A percentile compares a stretch with the other conserved stretches of the same genome.
phyloP scores from a whole-genome alignment of 2,329 filamentous ascomycete genomes.

The Cladophialophora psammophila region DNA sequence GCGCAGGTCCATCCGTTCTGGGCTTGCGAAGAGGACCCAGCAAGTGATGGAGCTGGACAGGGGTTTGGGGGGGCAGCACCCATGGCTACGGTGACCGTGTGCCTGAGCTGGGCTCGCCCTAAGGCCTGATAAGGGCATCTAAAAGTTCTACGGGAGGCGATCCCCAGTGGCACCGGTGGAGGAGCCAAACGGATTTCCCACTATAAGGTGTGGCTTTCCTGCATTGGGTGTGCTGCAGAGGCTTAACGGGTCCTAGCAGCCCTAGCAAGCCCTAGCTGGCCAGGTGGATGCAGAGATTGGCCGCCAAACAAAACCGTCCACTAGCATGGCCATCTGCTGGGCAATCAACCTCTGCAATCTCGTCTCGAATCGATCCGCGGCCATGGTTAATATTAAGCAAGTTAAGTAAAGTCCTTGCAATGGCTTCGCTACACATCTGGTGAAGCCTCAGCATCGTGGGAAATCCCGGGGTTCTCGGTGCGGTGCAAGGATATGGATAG shows the following conservation, averaged over 20 bases:
- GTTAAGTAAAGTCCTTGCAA: background rate
- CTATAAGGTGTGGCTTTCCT: conserved; percentile 21
- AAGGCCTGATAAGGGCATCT: background rate
- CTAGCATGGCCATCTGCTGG: conserved; percentile 5
- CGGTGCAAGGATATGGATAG: conserved; percentile 12
- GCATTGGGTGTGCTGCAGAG: conserved; percentile 17
- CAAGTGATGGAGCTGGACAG: conserved; percentile 9
- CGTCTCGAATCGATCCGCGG: conserved; percentile 20
- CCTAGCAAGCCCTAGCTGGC: conserved; percentile 1
- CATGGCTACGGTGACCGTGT: conserved; percentile 18
- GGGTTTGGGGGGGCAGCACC: conserved; percentile 15
- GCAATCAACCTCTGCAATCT: conserved; percentile 22
- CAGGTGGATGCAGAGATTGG: conserved; percentile 21
- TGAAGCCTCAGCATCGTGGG: background rate
- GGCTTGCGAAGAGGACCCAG: conserved; percentile 3
- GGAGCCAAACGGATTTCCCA: conserved; percentile 9
- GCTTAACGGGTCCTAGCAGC: conserved; percentile 1
- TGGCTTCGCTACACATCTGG: conserved; percentile 7
- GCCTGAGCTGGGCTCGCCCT: conserved; percentile 19
- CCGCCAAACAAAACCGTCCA: conserved; percentile 14
- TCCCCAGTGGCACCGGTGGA: conserved; percentile 13
- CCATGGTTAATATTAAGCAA: background rate
- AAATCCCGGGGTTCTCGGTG: conserved; percentile 10
- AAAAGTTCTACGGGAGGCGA: conserved; percentile 18
- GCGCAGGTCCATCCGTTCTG: conserved; percentile 18